These are phyloP conservation scores for Beauveria caledonica DNA, from an alignment of 2,329 filamentous ascomycete genomes.

Conservation along the genomic window DNA sequence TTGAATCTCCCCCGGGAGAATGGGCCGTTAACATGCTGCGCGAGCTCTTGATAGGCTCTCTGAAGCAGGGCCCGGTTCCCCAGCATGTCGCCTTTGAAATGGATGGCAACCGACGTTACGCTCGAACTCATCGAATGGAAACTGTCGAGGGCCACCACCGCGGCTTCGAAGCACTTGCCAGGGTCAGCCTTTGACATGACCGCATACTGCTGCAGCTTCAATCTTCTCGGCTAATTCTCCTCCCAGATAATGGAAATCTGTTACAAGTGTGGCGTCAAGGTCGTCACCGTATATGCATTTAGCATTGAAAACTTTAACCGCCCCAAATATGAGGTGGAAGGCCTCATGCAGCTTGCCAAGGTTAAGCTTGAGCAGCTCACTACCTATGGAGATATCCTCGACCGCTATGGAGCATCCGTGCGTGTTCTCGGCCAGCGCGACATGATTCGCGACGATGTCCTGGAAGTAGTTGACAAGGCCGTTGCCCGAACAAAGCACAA, in stretches of 20 bases:
- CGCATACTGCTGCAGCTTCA: constrained; percentile 5
- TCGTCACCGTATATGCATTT: constrained; percentile 96
- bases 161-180: constrained; percentile 89
- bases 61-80: constrained; percentile 85
- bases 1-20: constrained; percentile 84
- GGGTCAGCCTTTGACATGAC: constrained; percentile 43
- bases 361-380: constrained; percentile 86
- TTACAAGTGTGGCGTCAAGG: constrained; percentile 94
- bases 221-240: constrained; percentile 14
- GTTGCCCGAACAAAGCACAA: constrained; percentile 83
- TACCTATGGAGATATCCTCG: constrained; percentile 86
- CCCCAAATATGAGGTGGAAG: constrained; percentile 92
- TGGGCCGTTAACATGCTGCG: constrained; percentile 74
- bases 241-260: constrained; percentile 84
- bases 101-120: constrained; percentile 95
- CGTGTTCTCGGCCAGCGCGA: constrained; percentile 78
- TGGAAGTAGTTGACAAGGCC: constrained; percentile 79
- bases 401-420: constrained; percentile 84
- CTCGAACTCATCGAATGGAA: constrained; percentile 83
- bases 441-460: constrained; percentile 76
- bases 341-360: constrained; percentile 95
- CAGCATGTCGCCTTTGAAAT: constrained; percentile 98
- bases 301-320: constrained; percentile 99
- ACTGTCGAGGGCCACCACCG: constrained; percentile 93
- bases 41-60: constrained; percentile 77